Evolutionary conservation across 192 early-diverging fungal species (phyloP).

Genomic region (Backusella tarrabulga): DNA sequence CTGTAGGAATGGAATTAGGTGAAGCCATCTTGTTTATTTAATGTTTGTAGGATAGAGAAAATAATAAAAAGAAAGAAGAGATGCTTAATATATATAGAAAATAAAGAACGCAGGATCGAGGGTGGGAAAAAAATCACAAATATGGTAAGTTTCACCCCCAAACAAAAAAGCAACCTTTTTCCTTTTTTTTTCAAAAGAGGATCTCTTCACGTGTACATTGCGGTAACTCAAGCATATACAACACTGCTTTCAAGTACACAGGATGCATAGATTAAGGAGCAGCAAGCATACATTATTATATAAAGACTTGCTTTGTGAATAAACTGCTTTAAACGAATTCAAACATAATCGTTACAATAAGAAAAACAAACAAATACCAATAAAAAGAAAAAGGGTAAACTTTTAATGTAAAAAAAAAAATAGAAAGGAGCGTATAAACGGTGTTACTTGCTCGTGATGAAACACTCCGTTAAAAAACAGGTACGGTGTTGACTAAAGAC

Average conservation of each 20-base stretch:
- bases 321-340: background rate
- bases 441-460: background rate
- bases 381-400: background rate
- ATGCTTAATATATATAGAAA: background rate
- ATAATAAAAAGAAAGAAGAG: background rate
- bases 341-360: background rate
- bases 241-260: background rate
- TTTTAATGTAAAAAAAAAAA: background rate
- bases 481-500: too few species aligned
- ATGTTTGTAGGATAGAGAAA: background rate
- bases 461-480: background rate
- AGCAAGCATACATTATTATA: background rate
- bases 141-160: background rate
- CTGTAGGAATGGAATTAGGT: conserved; percentile 9
- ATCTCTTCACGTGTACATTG: background rate
- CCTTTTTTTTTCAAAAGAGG: background rate
- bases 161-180: background rate
- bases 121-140: conserved; percentile 13
- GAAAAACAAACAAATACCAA: background rate
- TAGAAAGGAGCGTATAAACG: background rate
- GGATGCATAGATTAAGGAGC: background rate
- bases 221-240: background rate
- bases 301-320: background rate
- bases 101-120: background rate
- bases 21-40: background rate